Base-by-base conservation (phyloP, 306 rosid species). In the Quercus ilex region DNA sequence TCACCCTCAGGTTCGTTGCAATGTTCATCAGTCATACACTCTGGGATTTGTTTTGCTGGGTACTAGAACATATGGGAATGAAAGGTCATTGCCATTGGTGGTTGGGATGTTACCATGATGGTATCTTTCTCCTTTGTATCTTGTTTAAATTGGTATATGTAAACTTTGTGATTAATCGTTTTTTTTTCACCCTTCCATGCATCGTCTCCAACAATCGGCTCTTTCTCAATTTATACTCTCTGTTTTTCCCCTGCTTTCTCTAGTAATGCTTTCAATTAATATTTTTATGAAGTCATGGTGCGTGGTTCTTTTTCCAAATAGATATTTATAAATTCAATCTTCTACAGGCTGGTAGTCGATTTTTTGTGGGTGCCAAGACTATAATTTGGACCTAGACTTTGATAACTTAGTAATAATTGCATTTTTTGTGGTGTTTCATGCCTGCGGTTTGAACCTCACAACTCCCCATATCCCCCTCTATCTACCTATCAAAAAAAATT, bases 21-120 rank as follows among this genome's bases (percentile, higher is more conserved):
- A 79, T 78, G 77, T 79, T 76, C 83, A 35, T 30, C 58, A 20
- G 74, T 78, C 82, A 80, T 79, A 86, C 82, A 35, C 76, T 69
- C 69, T 70, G 74, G 82, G 77, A 64, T 83, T 86, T 84, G 82
- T 80, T 79, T 80, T 84, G 80, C 78, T 84, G 83, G 89, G 76
- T 83, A 87, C 71, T 82, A 78, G 69, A 79, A 71, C 83, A 71
- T 43, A 52, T 86, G 87, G 83, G 93, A 77, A 79, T 83, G 95
- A 83, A 89, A 80, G 87, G 94, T 70, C 90, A 86, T 85, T 78
- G 90, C 83, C 87, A 79, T 80, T 74, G 83, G 65, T 68, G 26
- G 83, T 77, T 56, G 87, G 89, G 86, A 87, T 86, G 77, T 75
- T 78, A 33, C 55, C 55, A 51, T 56, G 17, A 73, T 70, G 78